A percentile compares a stretch with the other conserved stretches of the same genome.
phyloP scores from a whole-genome alignment of 768 basidiomycete species.

The Inosperma sp. region DNA sequence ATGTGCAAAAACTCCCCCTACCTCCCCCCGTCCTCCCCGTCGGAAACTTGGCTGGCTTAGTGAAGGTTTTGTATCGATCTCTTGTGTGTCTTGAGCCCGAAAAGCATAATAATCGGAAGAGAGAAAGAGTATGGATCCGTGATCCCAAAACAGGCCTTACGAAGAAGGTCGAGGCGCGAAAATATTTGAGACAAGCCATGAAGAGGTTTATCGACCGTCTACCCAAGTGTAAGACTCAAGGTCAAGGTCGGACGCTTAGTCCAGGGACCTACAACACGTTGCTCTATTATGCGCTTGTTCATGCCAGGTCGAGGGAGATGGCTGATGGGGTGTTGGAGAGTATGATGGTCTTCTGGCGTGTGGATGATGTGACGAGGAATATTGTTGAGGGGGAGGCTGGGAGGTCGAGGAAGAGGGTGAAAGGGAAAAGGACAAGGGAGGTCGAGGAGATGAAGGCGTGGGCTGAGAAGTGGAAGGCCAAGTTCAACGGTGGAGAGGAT shows the following conservation, averaged over 20 bases:
- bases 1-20: constrained; percentile 49
- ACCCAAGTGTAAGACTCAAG: not conserved
- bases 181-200: constrained; percentile 4
- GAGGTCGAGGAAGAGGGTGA: no score
- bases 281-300: constrained; percentile 63
- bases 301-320: constrained; percentile 38
- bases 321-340: constrained; percentile 50
- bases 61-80: constrained; percentile 3
- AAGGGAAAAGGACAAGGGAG: no score
- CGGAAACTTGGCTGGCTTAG: constrained; percentile 38
- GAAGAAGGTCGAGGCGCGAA: not conserved
- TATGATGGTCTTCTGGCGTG: constrained; percentile 44
- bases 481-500: no score
- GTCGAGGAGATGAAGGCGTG: no score
- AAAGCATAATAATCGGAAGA: not conserved
- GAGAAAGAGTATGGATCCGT: not conserved
- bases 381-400: constrained; percentile 3
- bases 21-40: no score
- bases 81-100: not conserved
- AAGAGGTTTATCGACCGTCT: not conserved
- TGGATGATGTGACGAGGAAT: constrained; percentile 41
- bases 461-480: no score
- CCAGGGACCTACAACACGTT: constrained; percentile 49
- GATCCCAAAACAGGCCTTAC: not conserved
- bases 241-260: not conserved